Evolutionary conservation across 1,284 basidiomycete genomes (phyloP).

Genomic region (Cutaneotrichosporon sp.): DNA sequence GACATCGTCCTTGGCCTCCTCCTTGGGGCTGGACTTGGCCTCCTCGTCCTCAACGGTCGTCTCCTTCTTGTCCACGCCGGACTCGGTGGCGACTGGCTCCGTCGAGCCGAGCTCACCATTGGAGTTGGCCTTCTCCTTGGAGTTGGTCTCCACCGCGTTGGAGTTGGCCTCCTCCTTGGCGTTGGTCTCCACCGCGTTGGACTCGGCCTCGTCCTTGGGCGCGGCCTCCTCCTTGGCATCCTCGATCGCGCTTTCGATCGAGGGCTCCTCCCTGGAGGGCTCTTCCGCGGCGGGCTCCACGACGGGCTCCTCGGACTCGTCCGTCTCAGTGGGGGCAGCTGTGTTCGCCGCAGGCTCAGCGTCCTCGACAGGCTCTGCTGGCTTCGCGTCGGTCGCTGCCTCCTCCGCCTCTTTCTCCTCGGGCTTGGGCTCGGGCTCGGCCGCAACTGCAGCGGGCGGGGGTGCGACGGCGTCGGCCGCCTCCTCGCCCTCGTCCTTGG

Average conservation of each 20-base stretch:
- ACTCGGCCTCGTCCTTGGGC: too few species aligned
- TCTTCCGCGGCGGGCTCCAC: too few species aligned
- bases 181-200: background rate
- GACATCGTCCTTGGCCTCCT: slow-evolving; percentile 5
- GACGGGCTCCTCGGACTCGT: background rate
- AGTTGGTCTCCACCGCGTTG: background rate
- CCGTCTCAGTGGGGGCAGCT: background rate
- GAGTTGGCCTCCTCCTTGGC: too few species aligned
- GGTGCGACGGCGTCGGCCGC: background rate
- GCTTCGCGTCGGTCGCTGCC: slow-evolving; percentile 5
- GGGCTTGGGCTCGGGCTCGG: background rate
- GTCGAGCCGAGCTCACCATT: background rate
- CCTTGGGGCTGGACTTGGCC: background rate
- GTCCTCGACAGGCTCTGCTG: slow-evolving; percentile 13
- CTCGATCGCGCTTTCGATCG: too few species aligned
- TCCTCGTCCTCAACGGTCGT: slow-evolving; percentile 13
- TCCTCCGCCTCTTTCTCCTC: slow-evolving; percentile 14
- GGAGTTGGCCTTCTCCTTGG: background rate
- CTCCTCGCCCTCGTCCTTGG: slow-evolving; percentile 5
- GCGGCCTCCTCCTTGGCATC: background rate
- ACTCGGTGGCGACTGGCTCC: background rate
- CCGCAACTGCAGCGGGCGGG: background rate
- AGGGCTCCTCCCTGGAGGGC: too few species aligned
- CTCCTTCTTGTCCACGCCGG: slow-evolving; percentile 17
- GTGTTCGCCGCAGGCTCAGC: too few species aligned